Evolutionary conservation across 345 rosid genomes (phyloP).

Genomic region (Populus ilicifolia): DNA sequence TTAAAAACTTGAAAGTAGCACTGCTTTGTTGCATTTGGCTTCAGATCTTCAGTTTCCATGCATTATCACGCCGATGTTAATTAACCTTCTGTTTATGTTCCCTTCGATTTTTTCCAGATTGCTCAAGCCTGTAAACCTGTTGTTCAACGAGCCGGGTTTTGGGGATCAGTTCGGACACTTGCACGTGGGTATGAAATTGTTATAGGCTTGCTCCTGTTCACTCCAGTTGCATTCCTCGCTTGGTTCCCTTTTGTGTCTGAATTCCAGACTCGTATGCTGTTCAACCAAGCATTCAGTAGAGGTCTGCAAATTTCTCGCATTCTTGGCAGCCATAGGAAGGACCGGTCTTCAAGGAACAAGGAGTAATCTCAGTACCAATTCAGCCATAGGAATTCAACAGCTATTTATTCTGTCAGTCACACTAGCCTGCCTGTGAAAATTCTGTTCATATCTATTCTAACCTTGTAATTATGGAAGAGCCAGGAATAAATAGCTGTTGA

Average conservation of each 20-base stretch:
- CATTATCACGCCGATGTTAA: too few species aligned
- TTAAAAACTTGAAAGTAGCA: too few species aligned
- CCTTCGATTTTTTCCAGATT: conserved; percentile 40
- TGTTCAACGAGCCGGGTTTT: conserved; percentile 66
- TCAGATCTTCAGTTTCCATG: background rate
- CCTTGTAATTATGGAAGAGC: background rate
- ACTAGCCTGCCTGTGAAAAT: background rate
- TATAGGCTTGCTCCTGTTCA: conserved; percentile 90
- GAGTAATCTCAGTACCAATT: conserved; percentile 34
- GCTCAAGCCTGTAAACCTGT: conserved; percentile 93
- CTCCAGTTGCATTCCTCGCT: conserved; percentile 96
- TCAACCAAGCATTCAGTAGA: conserved; percentile 99
- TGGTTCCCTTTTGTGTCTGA: conserved; percentile 99
- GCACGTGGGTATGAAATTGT: conserved; percentile 95
- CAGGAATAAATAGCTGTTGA: too few species aligned
- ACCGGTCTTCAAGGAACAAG: conserved; percentile 70
- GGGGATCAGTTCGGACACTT: conserved; percentile 84
- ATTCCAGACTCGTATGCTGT: conserved; percentile 98
- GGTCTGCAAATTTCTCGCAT: conserved; percentile 98
- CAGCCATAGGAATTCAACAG: too few species aligned
- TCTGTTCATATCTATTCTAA: background rate
- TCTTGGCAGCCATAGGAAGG: conserved; percentile 90
- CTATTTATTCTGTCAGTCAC: background rate
- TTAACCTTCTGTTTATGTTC: background rate
- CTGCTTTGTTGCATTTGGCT: background rate